Evolutionary conservation across 202 grass and related monocot species (phyloP).

Genomic region (Thinopyrum obtusiflorum): DNA sequence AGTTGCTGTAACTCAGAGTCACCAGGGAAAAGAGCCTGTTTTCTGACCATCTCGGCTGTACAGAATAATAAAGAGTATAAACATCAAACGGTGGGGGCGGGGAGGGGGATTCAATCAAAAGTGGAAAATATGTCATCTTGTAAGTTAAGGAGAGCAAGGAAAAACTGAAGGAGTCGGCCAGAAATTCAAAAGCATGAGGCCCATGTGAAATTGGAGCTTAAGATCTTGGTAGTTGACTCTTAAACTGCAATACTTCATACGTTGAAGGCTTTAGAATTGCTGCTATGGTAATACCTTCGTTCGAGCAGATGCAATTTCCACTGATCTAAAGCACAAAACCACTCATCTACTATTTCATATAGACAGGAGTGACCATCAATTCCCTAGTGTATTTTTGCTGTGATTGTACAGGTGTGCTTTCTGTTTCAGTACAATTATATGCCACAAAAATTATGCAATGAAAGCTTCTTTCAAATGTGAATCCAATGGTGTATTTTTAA

Average conservation of each 20-base stretch:
- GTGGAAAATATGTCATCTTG: neutral
- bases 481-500: neutral
- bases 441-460: neutral
- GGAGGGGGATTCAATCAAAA: neutral
- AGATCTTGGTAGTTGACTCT: neutral
- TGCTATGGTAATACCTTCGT: neutral
- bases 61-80: slow-evolving; percentile 15
- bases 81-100: neutral
- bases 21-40: slow-evolving; percentile 82
- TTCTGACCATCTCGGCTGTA: slow-evolving; percentile 91
- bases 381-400: neutral
- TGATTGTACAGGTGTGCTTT: neutral
- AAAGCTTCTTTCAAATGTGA: neutral
- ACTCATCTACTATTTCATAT: neutral
- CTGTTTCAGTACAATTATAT: neutral
- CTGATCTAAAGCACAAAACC: neutral
- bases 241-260: slow-evolving; percentile 3
- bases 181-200: neutral
- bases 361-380: neutral
- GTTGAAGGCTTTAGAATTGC: neutral
- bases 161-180: neutral
- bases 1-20: slow-evolving; percentile 96
- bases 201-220: neutral
- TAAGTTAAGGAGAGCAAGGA: neutral
- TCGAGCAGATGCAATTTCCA: neutral